phyloP scores from a whole-genome alignment of 2,329 filamentous ascomycete species.

The Penicillium sp. region DNA sequence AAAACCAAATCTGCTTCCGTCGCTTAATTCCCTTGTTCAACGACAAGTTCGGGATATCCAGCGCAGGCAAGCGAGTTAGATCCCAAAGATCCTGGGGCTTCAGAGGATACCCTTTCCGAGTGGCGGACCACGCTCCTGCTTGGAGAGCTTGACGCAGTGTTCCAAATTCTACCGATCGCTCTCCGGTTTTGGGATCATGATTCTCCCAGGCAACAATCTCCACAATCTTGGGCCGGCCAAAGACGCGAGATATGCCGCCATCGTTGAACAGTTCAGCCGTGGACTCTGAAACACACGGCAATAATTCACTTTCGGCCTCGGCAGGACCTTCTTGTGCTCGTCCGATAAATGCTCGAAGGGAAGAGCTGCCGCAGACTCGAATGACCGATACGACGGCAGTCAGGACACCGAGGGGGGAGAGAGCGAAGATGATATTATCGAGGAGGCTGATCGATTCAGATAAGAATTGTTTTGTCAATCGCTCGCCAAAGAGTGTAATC shows the following conservation, averaged over 20 bases:
- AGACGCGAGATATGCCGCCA: constrained; percentile 34
- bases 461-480: constrained; percentile 47
- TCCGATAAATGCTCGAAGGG: constrained; percentile 43
- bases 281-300: constrained; percentile 45
- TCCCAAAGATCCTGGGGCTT: constrained; percentile 5
- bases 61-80: constrained; percentile 18
- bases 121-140: constrained; percentile 19
- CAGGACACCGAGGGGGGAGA: constrained; percentile 45
- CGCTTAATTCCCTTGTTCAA: constrained; percentile 34
- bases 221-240: constrained; percentile 31
- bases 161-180: constrained; percentile 18
- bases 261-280: constrained; percentile 46
- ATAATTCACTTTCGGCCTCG: constrained; percentile 40
- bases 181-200: constrained; percentile 31
- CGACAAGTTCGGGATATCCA: constrained; percentile 33
- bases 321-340: constrained; percentile 42
- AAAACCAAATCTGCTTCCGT: constrained; percentile 27
- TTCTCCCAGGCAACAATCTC: constrained; percentile 42
- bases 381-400: constrained; percentile 44
- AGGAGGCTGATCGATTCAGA: constrained; percentile 39
- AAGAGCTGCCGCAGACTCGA: constrained; percentile 42
- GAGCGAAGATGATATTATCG: constrained; percentile 45
- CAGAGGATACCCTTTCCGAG: neutral
- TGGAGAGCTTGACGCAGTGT: constrained; percentile 26
- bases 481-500: constrained; percentile 43